A percentile compares a stretch with the other conserved stretches of the same genome.
Conservation (phyloP, 108 stramenopile species). For the Nitzschia palea region DNA sequence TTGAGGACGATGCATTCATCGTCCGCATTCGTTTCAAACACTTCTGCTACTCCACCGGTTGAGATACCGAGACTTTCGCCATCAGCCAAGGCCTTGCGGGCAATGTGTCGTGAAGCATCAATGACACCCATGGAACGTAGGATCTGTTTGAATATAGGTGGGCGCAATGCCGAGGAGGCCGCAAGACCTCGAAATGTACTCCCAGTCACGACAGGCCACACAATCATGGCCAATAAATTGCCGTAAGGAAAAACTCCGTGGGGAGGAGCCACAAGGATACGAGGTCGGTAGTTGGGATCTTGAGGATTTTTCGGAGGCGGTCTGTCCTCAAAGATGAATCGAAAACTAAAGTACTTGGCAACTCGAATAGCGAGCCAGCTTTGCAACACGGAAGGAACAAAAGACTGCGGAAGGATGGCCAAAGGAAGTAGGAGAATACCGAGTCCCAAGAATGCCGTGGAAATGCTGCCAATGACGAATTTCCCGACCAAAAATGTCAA, state of each 20-base stretch:
- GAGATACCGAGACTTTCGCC: slow-evolving; percentile 40
- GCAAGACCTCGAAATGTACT: slow-evolving; percentile 35
- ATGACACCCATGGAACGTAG: slow-evolving; percentile 36
- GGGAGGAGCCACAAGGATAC: slow-evolving; percentile 44
- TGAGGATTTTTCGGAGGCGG: slow-evolving; percentile 4
- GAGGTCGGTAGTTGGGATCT: slow-evolving; percentile 24
- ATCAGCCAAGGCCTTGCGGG: slow-evolving; percentile 27
- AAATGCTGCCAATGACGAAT: slow-evolving; percentile 39
- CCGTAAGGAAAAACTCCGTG: slow-evolving; percentile 54
- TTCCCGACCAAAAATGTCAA: slow-evolving; percentile 33
- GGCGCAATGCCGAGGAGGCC: slow-evolving; percentile 36
- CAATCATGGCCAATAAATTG: slow-evolving; percentile 36
- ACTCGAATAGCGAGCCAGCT: slow-evolving; percentile 35
- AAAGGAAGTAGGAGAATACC: slow-evolving; percentile 31
- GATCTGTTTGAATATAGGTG: slow-evolving; percentile 51
- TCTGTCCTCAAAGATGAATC: slow-evolving; percentile 29
- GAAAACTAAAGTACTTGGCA: slow-evolving; percentile 42
- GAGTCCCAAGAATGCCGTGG: slow-evolving; percentile 17
- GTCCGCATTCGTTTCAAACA: slow-evolving; percentile 43
- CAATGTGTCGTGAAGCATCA: slow-evolving; percentile 36
- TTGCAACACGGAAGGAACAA: slow-evolving; percentile 20
- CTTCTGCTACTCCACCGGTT: slow-evolving; percentile 54
- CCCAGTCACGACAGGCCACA: slow-evolving; percentile 30
- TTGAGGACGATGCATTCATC: slow-evolving; percentile 41
- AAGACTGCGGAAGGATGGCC: slow-evolving; percentile 42